Conservation (phyloP, 2,329 filamentous ascomycete genomes). For the Chlorencoelia australis region DNA sequence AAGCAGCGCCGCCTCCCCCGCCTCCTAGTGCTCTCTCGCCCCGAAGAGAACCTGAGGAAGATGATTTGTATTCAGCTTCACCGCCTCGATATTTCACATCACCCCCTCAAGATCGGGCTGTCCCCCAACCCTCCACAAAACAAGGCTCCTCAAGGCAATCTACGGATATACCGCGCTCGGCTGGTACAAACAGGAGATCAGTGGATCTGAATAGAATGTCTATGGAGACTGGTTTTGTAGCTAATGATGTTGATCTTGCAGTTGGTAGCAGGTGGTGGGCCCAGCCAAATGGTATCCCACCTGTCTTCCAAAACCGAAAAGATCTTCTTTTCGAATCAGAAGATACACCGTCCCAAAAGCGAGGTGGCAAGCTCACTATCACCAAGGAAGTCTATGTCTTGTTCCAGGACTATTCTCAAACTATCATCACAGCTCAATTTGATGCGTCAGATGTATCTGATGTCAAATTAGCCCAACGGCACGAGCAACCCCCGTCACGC, state of each 20-base stretch:
- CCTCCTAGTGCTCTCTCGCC: constrained; percentile 14
- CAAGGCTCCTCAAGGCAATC: constrained; percentile 44
- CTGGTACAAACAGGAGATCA: constrained; percentile 37
- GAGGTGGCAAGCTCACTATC: constrained; percentile 59
- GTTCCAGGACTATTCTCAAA: constrained; percentile 95
- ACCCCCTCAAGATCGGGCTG: constrained; percentile 30
- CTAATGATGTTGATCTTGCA: constrained; percentile 74
- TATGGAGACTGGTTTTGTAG: constrained; percentile 73
- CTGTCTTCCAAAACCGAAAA: constrained; percentile 68
- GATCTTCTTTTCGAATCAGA: constrained; percentile 79
- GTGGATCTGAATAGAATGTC: constrained; percentile 68
- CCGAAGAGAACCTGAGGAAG: constrained; percentile 17
- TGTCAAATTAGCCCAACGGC: constrained; percentile 70
- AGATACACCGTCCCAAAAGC: constrained; percentile 59
- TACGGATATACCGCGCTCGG: constrained; percentile 49
- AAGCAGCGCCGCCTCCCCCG: constrained; percentile 10
- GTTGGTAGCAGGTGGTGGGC: constrained; percentile 77
- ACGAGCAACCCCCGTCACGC: constrained; percentile 70
- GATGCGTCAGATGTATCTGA: constrained; percentile 65
- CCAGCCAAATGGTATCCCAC: constrained; percentile 67
- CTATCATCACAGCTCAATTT: constrained; percentile 71
- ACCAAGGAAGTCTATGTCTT: constrained; percentile 80
- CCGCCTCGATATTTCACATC: constrained; percentile 25
- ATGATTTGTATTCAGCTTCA: constrained; percentile 27
- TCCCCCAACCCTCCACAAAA: constrained; percentile 34